Base-by-base conservation (phyloP, 2,329 filamentous ascomycete species). In the Diaporthe aspalathi region DNA sequence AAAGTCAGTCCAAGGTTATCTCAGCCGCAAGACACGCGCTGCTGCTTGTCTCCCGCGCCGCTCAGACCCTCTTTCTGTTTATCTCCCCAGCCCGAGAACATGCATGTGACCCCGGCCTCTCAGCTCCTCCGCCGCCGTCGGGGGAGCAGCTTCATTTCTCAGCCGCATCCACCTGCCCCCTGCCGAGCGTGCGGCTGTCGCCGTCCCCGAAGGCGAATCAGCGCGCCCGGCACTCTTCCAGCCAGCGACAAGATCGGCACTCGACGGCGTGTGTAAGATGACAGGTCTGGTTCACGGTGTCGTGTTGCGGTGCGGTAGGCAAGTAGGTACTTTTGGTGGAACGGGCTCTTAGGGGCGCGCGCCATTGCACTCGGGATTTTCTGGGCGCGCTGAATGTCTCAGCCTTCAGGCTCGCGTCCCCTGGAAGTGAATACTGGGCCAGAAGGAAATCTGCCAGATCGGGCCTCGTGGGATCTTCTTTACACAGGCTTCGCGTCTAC, bases 111-210 rank as follows among this genome's bases (percentile, higher is more conserved):
- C n/a, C 45, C 22, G 27, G 52, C 11, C 22, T 32, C 35, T 47
- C 27, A 56, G 65, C 65, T 5, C n/a, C 6, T 17, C 22, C n/a
- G 7, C 24, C 14, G 14, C 40, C 9, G 20, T 38, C 43, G 40
- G 53, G 40, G n/a, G n/a, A n/a, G n/a, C n/a, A 38, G 35, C 35
- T 27, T n/a, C 32, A 12, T 40, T n/a, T 27, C 12, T 63, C 67
- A 70, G 67, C 70, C 67, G 67, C 70, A 49, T n/a, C 38, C 35
- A 35, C 24, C 50, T 45, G 40, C 22, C 43, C 43, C 35, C 50
- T 57, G 54, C 27, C 14, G 50, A 32, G 43, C 60, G 52, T 35
- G 45, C 62, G 49, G 47, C 49, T 54, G 38, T 5, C 50, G 17
- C 49, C 22, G 52, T 29, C 68, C n/a, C 6, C 6, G 2, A 38